Evolutionary conservation across 2,329 filamentous ascomycete species (phyloP).

Genomic region (Ascochyta viciae-villosae): DNA sequence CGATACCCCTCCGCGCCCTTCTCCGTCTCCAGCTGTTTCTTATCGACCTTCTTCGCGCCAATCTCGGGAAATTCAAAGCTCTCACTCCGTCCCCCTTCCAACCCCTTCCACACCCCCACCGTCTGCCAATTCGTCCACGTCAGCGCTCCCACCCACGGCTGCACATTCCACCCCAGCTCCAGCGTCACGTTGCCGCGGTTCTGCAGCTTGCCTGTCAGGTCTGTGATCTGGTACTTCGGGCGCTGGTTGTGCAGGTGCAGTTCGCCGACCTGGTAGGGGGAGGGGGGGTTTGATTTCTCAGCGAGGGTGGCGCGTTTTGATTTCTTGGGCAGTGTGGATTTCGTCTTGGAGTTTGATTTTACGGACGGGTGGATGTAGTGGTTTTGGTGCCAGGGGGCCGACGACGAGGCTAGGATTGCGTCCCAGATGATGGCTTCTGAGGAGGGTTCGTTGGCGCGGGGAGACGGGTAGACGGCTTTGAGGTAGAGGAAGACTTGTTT

Average conservation of each 20-base stretch:
- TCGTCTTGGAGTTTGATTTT: constrained; percentile 57
- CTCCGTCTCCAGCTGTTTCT: constrained; percentile 56
- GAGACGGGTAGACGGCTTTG: constrained; percentile 73
- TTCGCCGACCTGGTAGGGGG: constrained; percentile 65
- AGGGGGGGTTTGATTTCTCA: constrained; percentile 13
- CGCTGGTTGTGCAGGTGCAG: constrained; percentile 82
- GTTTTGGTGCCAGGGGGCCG: constrained; percentile 61
- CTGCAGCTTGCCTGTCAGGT: constrained; percentile 80
- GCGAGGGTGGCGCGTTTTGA: constrained; percentile 26
- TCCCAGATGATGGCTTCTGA: constrained; percentile 91
- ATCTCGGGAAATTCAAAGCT: constrained; percentile 70
- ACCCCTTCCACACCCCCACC: constrained; percentile 68
- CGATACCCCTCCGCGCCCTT: constrained; percentile 58
- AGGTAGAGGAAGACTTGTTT: constrained; percentile 98
- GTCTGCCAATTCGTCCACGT: constrained; percentile 70
- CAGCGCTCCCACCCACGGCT: constrained; percentile 92
- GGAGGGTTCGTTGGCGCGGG: constrained; percentile 49
- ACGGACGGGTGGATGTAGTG: constrained; percentile 60
- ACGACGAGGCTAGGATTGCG: constrained; percentile 81
- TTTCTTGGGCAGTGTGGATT: constrained; percentile 53
- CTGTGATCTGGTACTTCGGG: constrained; percentile 97
- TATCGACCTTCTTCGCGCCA: constrained; percentile 68
- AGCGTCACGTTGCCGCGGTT: constrained; percentile 76
- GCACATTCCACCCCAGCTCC: constrained; percentile 91
- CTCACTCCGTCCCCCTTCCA: constrained; percentile 70